Evolutionary conservation across 139 green algal species (phyloP), one percentile per base, ranked within the genome.

Genomic region (Nannochloris sp.): DNA sequence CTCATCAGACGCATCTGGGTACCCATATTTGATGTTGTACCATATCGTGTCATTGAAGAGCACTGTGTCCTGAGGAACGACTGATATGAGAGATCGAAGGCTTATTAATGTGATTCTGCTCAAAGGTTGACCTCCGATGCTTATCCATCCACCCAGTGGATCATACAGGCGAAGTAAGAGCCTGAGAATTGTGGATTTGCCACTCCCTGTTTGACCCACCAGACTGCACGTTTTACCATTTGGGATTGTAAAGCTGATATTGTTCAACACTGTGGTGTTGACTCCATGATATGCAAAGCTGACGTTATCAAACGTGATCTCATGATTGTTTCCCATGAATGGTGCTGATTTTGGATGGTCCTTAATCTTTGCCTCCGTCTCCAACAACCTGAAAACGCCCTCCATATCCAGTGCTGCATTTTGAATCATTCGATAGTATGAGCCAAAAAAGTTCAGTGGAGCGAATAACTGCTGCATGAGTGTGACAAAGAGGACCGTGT

Each of bases 21-120:
- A 75, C 9, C 83, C 84, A 37, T 89, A 92, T 43, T 48, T 61
- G 44, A 95, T 95, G 74, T 97, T 95, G 75, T 94, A 87, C 15
- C 79, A 81, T 34, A 98, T 90, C 34, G 80, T 90, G 60, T 96
- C 90, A 66, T 97, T 96, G 84, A 98, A 97, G 5, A 97, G 81
- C 37, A 95, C 85, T 69, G 89, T 82, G 74, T 96, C 90, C 72
- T 96, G 89, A 8, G 63, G 70, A 24, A 78, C 55, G 10, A 79
- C 72, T 34, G 82, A 31, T 57, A 92, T 76, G 7, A 69, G 61
- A 0, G 19, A 23, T 3, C 82, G 66, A 57, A 89, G 71, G 5
- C 70, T 84, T 11, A 46, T 15, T 68, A 90, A 85, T 16, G 80
- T 95, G 25, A 96, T 77, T 29, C 69, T 19, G 1, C 61, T 43